Evolutionary conservation across 2,329 filamentous ascomycete species (phyloP).

Genomic region (Hortaea sp.): DNA sequence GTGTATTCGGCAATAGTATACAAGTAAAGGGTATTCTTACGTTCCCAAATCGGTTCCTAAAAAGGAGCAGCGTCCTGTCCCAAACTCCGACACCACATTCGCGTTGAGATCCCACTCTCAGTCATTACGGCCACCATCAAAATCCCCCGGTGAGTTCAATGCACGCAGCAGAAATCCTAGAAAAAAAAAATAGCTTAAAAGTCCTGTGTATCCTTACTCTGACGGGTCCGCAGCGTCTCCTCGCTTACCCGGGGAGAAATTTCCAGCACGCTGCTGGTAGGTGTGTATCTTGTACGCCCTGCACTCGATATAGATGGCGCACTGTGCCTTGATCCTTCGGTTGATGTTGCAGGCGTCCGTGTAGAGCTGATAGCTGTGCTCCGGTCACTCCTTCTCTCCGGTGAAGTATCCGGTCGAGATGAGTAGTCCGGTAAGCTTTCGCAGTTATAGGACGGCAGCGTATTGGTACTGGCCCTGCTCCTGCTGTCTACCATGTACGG

Average conservation of each 20-base stretch:
- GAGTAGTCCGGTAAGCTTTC: constrained; percentile 36
- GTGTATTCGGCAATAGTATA: too few species aligned
- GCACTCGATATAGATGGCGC: constrained; percentile 2
- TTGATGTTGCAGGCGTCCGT: constrained; percentile 23
- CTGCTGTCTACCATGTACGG: constrained; percentile 19
- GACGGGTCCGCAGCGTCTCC: constrained; percentile 26
- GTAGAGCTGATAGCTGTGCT: constrained; percentile 29
- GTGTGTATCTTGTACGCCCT: constrained; percentile 19
- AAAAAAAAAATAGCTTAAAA: background rate
- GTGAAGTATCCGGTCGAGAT: constrained; percentile 23
- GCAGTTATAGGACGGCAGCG: constrained; percentile 26
- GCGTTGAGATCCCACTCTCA: too few species aligned
- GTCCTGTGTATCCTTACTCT: constrained; percentile 4
- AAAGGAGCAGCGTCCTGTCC: too few species aligned
- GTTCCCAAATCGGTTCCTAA: too few species aligned
- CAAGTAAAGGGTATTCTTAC: too few species aligned
- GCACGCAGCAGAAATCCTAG: too few species aligned
- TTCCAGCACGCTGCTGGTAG: constrained; percentile 33
- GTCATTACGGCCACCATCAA: too few species aligned
- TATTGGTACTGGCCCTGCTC: constrained; percentile 22
- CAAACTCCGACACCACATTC: too few species aligned
- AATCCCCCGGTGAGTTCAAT: too few species aligned
- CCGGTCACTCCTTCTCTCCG: constrained; percentile 22
- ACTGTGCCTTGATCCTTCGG: constrained; percentile 1
- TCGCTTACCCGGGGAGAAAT: constrained; percentile 30